These are phyloP conservation scores for Diddensiella transvaalensis DNA, from an alignment of 805 yeast genomes.

Conservation along the genomic window DNA sequence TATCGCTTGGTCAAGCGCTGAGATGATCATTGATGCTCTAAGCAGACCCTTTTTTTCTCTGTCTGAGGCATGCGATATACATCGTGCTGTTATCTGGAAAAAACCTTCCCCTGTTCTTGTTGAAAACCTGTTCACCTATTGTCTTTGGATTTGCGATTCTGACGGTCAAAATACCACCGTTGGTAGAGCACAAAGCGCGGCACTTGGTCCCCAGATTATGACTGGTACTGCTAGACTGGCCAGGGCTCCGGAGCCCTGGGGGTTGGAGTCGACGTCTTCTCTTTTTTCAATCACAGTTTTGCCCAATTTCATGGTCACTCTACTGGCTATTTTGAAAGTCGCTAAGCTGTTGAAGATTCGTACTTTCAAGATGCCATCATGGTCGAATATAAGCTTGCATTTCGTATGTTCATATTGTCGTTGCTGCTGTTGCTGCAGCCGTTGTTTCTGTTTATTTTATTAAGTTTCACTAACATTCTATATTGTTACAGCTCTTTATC, in stretches of 20 bases:
- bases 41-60: background rate
- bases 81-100: background rate
- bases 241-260: background rate
- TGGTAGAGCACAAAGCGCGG: too few relatives aligned
- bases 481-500: background rate
- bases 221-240: background rate
- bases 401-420: background rate
- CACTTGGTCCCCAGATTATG: background rate
- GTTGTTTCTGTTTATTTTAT: background rate
- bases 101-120: background rate
- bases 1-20: too few relatives aligned
- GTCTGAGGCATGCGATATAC: background rate
- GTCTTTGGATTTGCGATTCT: background rate
- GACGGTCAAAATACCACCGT: background rate
- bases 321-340: background rate
- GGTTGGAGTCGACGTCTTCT: background rate
- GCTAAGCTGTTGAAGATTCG: background rate
- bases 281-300: background rate
- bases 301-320: background rate
- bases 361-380: background rate
- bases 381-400: background rate
- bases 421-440: background rate
- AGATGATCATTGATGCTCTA: background rate
- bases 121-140: background rate
- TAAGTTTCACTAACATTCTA: too few relatives aligned